phyloP scores from a whole-genome alignment of 768 basidiomycete species.

The Suillus lakei region DNA sequence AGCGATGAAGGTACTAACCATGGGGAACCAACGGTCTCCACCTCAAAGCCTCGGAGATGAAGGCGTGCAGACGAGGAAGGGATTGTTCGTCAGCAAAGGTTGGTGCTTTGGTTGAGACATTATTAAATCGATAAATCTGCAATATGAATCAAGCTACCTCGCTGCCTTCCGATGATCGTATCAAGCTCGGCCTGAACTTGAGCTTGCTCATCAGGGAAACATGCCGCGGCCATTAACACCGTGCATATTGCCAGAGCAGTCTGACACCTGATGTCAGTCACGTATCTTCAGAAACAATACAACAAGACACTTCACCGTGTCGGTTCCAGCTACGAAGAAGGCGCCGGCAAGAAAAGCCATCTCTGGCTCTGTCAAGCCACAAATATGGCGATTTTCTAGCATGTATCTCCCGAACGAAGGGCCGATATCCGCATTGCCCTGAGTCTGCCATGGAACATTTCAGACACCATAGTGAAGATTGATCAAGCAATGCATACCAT shows the following conservation, averaged over 20 bases:
- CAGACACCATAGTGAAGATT: conserved; percentile 8
- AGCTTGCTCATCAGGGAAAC: conserved; percentile 49
- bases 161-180: conserved; percentile 45
- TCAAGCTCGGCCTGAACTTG: conserved; percentile 57
- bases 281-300: not conserved
- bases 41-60: conserved; percentile 39
- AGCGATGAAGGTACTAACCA: conserved; percentile 25
- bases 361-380: conserved; percentile 54
- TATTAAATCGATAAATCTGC: not conserved
- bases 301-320: conserved; percentile 42
- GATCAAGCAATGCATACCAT: conserved; percentile 35
- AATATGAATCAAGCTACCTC: conserved; percentile 10
- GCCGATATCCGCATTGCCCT: conserved; percentile 2
- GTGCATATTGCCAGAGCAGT: conserved; percentile 56
- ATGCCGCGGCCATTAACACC: conserved; percentile 54
- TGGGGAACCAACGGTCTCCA: conserved; percentile 35
- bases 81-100: conserved; percentile 36
- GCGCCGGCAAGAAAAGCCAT: conserved; percentile 60
- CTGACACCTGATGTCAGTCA: conserved; percentile 9
- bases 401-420: conserved; percentile 55
- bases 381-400: conserved; percentile 50
- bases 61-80: conserved; percentile 42
- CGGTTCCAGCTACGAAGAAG: conserved; percentile 63
- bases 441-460: not conserved
- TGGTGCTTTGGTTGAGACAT: conserved; percentile 32